Base-by-base conservation (phyloP, 306 rosid species). In the Cucumis melo region DNA sequence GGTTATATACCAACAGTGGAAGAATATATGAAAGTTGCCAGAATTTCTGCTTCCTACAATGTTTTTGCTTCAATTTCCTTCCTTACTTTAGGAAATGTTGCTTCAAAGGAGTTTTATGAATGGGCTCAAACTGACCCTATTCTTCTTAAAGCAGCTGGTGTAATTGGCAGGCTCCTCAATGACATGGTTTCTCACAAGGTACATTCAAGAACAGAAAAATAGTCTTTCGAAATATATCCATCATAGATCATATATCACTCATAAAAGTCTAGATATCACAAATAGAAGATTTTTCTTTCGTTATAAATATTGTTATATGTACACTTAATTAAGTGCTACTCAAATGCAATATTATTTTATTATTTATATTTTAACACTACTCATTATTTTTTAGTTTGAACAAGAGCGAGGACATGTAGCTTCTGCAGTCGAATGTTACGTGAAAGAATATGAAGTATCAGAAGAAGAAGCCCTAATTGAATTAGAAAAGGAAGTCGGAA, bases 1-100 rank as follows among this genome's bases (percentile, higher is more conserved):
- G 74, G 80, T 19, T 32, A 67, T 44, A 17, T 46, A 0, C 89
- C 87, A 62, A 82, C 72, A 20, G 8, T 73, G n/a, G 88, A 88
- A 7, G 87, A 88, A 74, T 84, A 63, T 3, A 63, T 63, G 71
- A 10, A 63, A 36, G 46, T 63, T 63, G 46, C 71, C 20, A 34
- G 3, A 78, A 68, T 3, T 38, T 14, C 8, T 57, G 62, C 80
- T 21, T 2, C 16, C 46, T 41, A 57, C 73, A 9, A 20, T 46
- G 0, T 76, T 50, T 36, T 75, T 76, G 19, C 54, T 67, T 5
- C 21, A 66, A 12, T 13, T 63, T 34, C 71, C 5, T 32, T 63
- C 48, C 48, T 63, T 34, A 13, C 23, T 16, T 0, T 16, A 62
- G 80, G 71, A 46, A 23, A 58, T 20, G 57, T 53, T 46, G 77